Percentiles rank a stretch among this genome's conserved stretches.
These are phyloP conservation scores for Penicillium sp. DNA, from an alignment of 2,329 filamentous ascomycete species.

Conservation along the genomic window DNA sequence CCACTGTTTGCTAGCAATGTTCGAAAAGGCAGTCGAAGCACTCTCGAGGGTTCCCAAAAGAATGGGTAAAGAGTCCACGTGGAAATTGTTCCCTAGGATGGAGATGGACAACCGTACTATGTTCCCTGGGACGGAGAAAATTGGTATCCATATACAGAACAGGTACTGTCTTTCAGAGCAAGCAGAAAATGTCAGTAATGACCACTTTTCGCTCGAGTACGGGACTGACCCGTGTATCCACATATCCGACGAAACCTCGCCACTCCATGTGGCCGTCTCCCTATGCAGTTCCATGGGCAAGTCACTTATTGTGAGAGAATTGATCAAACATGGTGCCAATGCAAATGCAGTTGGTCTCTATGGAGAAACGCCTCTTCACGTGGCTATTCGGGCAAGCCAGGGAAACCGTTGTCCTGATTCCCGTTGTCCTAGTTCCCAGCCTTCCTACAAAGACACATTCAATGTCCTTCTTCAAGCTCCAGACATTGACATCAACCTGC, in stretches of 20 bases:
- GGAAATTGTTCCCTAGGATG: neutral
- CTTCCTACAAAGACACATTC: neutral
- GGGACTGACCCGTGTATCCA: neutral
- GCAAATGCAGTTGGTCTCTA: neutral
- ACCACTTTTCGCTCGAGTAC: neutral
- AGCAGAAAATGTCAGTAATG: neutral
- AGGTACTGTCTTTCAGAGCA: neutral
- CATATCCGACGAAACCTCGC: neutral
- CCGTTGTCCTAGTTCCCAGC: rapidly evolving
- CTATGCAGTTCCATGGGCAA: neutral
- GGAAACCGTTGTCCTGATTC: too few species aligned
- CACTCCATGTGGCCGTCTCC: neutral
- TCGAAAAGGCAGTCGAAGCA: neutral
- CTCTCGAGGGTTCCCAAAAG: neutral
- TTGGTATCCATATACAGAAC: neutral
- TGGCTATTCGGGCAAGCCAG: neutral
- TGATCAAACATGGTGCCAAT: neutral
- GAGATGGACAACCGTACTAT: neutral
- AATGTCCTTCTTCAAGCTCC: neutral
- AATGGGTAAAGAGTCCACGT: neutral
- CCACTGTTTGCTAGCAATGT: neutral
- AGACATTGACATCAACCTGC: neutral
- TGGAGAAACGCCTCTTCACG: neutral
- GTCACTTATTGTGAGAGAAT: neutral
- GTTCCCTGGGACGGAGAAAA: neutral